Base-by-base conservation (phyloP, 1,139 yeast species). In the Scheffersomyces titani region DNA sequence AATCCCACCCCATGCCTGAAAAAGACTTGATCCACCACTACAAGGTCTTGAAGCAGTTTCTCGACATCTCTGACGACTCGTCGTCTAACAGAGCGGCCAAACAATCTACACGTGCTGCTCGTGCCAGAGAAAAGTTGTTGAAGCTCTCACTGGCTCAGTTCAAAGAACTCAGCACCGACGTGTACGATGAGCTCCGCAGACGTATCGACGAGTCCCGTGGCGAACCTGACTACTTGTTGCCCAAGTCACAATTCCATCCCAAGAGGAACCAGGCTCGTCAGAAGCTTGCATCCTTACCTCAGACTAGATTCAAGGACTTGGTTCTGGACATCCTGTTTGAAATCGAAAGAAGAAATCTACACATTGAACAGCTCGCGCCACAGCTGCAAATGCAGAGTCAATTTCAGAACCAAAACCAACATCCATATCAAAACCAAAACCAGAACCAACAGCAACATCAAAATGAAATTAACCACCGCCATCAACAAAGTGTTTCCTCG, bases 251-350 rank as follows among this genome's bases (percentile, higher is more conserved):
- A 3, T 92, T 92, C 74, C 99, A 96, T 70, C 96, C 97, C 45
- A 93, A 92, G 69, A 83, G 99, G 67, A 96, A 96, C 71, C 97
- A 92, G 72, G 99, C 99, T 3, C 84, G 99, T 65, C 93, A 91
- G 69, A 94, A 93, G 73, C 81, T 96, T 63, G 90, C 98, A 2
- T 86, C 92, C 50, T 82, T 96, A 59, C 96, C 97, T 0, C 87
- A 88, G 56, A 74, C 88, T 11, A 76, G 98, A 59, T 94, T 94
- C 74, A 88, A 88, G 67, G 99, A 94, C 70, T 83, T 96, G 68
- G 97, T 92, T 13, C 88, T 90, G 56, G 99, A 96, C 71, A 93
- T 94, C 51, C 78, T 90, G 52, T 90, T 78, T 69, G 99, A 96
- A 71, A 90, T 93, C 53, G 92, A 89, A 67, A 83, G 97, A 66